Conservation (phyloP, 345 rosid genomes). For the Crucihimalaya himalaica region DNA sequence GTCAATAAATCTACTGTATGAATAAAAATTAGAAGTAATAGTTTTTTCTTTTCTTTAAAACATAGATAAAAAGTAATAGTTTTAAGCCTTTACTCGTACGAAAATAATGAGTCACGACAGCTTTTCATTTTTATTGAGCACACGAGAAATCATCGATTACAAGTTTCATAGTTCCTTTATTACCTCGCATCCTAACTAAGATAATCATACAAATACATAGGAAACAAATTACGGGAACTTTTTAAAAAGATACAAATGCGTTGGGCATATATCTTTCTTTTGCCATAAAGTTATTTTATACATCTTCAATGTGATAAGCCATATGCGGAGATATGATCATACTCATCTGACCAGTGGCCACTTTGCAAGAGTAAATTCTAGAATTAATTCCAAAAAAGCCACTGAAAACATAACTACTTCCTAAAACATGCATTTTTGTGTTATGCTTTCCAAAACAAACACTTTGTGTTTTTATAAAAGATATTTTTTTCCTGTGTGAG, state of each 20-base stretch:
- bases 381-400: too few relatives aligned
- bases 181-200: not conserved
- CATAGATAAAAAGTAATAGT: not conserved
- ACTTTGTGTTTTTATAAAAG: too few relatives aligned
- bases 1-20: too few relatives aligned
- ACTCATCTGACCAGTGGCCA: not conserved
- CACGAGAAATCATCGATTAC: conserved; percentile 24
- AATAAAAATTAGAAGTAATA: too few relatives aligned
- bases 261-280: not conserved
- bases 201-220: not conserved
- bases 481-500: too few relatives aligned
- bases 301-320: too few relatives aligned
- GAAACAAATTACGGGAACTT: not conserved
- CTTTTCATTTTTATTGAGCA: not conserved
- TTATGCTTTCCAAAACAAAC: too few relatives aligned
- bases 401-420: too few relatives aligned
- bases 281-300: not conserved
- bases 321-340: not conserved
- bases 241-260: not conserved
- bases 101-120: not conserved
- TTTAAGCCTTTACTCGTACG: not conserved
- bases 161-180: not conserved
- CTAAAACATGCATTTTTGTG: too few relatives aligned
- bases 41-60: too few relatives aligned
- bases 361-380: not conserved